Evolutionary conservation across 2,329 filamentous ascomycete species (phyloP), one percentile per base, ranked within the genome.

Genomic region (Cordyceps pruinosa): DNA sequence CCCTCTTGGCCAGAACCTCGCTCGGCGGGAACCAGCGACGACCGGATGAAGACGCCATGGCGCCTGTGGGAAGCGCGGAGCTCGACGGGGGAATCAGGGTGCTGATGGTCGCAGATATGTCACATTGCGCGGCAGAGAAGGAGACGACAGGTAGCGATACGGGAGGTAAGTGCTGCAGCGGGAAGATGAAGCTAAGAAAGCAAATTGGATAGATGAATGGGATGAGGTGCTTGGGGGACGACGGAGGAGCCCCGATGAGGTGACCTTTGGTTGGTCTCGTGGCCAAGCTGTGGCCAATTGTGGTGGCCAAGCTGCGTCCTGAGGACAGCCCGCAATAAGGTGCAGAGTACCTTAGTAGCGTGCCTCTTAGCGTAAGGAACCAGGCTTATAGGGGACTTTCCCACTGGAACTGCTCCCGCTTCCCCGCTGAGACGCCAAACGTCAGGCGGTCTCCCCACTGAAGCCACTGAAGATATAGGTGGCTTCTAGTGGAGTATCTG

Each of bases 1-100:
- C 76, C 69, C 83, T 84, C 70, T 85, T 85, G 52, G 76, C 78
- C 67, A 82, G 71, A 63, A 82, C 79, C 63, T 82, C 67, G 59
- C 73, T 68, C 48, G 67, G 66, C 56, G 64, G 58, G 48, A 69
- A 61, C 60, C 67, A 68, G 46, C 66, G 37, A 28, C 13, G 8
- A 37, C 26, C 21, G 17, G 28, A 44, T 23, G 54, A 45, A n/a
- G 56, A 48, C 23, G 56, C 32, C 57, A 59, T 59, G 39, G 3
- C 15, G 39, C 21, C 23, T 15, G 35, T 46, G 39, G 30, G 21
- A 17, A 15, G 50, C 21, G 37, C 23, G 37, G 30, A 19, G 21
- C 44, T 12, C 13, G 28, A 28, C 21, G 13, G 9, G 21, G 6
- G 25, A 37, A 54, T 48, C 9, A 41, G 9, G n/a, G 41, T 47